Evolutionary conservation across 192 early-diverging fungal species (phyloP).

Genomic region (Paraglomus brasilianum): DNA sequence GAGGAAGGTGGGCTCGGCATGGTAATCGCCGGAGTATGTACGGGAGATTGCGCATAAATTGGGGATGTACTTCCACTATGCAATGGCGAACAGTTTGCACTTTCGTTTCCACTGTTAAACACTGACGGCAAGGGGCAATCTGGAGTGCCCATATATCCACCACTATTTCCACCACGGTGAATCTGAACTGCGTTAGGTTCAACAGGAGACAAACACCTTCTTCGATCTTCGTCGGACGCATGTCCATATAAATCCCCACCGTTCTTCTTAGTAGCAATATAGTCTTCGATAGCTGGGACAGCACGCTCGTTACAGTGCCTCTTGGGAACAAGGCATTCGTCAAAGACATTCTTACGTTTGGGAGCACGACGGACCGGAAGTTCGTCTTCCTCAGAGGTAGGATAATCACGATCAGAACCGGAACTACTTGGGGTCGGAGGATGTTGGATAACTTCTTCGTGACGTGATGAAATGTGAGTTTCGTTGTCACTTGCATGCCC

Average conservation of each 20-base stretch:
- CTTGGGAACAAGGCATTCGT: constrained; percentile 24
- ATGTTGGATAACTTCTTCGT: constrained; percentile 19
- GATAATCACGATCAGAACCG: constrained; percentile 26
- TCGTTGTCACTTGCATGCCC: constrained; percentile 9
- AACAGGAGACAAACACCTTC: constrained; percentile 14
- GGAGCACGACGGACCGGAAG: constrained; percentile 2
- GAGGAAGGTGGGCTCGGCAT: constrained; percentile 13
- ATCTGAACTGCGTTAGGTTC: constrained; percentile 24
- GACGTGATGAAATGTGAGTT: constrained; percentile 1
- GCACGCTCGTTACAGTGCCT: constrained; percentile 18
- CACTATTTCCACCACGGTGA: constrained; percentile 7
- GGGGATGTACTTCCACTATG: constrained; percentile 24
- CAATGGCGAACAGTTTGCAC: background rate
- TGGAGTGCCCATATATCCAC: constrained; percentile 26
- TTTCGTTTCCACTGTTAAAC: constrained; percentile 11
- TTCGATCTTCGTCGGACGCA: background rate
- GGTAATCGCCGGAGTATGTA: constrained; percentile 34
- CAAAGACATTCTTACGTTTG: constrained; percentile 5
- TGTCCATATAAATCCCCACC: background rate
- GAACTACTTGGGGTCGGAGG: constrained; percentile 32
- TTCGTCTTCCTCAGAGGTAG: constrained; percentile 31
- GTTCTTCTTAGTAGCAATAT: constrained; percentile 40
- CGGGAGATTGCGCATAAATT: constrained; percentile 31
- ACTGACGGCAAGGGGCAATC: constrained; percentile 20
- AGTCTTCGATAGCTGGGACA: constrained; percentile 57